Evolutionary conservation across 2,329 filamentous ascomycete genomes (phyloP).

Genomic region (Pestalotiopsis sp.): DNA sequence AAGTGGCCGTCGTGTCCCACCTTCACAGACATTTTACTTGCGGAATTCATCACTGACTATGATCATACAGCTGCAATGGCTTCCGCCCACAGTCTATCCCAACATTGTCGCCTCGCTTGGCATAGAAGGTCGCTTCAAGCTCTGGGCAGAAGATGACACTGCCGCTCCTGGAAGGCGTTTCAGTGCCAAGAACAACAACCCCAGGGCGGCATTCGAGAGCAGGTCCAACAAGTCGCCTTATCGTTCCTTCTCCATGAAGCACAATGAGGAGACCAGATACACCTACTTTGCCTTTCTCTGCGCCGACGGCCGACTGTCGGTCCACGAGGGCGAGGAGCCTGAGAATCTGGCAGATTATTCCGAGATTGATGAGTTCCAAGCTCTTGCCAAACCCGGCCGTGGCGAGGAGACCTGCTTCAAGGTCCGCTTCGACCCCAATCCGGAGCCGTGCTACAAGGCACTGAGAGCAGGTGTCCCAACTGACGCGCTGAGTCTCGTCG

Average conservation of each 20-base stretch:
- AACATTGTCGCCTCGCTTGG: slow-evolving; percentile 86
- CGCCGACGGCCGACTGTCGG: slow-evolving; percentile 75
- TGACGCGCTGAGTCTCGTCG: slow-evolving; percentile 79
- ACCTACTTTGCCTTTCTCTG: slow-evolving; percentile 86
- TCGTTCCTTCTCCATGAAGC: slow-evolving; percentile 82
- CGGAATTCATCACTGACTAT: slow-evolving; percentile 8
- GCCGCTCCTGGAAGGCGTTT: slow-evolving; percentile 82
- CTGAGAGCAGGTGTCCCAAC: slow-evolving; percentile 79
- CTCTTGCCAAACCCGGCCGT: slow-evolving; percentile 70
- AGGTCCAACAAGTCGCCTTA: slow-evolving; percentile 67
- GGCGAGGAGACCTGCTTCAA: slow-evolving; percentile 88
- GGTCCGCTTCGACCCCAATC: slow-evolving; percentile 86
- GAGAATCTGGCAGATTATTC: slow-evolving; percentile 80
- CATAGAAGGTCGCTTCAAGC: slow-evolving; percentile 85
- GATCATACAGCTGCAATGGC: slow-evolving; percentile 78
- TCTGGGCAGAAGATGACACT: slow-evolving; percentile 90
- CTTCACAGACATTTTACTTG: neutral
- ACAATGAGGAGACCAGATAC: slow-evolving; percentile 77
- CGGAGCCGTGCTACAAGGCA: slow-evolving; percentile 76
- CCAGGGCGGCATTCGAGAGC: slow-evolving; percentile 58
- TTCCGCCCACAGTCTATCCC: slow-evolving; percentile 84
- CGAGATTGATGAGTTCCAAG: slow-evolving; percentile 74
- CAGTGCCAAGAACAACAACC: slow-evolving; percentile 56
- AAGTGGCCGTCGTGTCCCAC: neutral
- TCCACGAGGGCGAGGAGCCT: slow-evolving; percentile 85